Conservation (phyloP, 2,329 filamentous ascomycete genomes). For the Microcyclospora tardicrescens region DNA sequence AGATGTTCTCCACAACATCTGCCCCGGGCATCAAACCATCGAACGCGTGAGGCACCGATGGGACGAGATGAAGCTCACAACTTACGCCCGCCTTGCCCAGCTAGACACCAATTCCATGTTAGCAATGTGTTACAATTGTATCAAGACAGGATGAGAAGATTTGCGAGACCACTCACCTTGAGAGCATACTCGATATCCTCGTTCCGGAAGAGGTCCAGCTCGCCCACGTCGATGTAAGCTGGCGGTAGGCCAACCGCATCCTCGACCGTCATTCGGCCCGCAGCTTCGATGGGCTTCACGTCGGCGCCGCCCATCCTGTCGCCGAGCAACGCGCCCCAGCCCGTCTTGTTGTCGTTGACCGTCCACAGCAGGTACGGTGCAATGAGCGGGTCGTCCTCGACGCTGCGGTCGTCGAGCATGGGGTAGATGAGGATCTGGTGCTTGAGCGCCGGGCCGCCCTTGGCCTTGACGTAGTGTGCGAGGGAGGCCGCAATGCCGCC, state of each 20-base stretch:
- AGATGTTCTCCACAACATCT: constrained; percentile 2
- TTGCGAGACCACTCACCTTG: constrained; percentile 5
- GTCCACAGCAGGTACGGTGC: constrained; percentile 26
- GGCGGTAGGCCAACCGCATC: constrained; percentile 29
- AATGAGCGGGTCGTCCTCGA: constrained; percentile 21
- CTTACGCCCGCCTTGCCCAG: constrained; percentile 31
- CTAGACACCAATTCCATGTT: neutral
- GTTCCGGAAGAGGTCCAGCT: constrained; percentile 33
- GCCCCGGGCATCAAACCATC: constrained; percentile 17
- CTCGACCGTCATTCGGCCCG: constrained; percentile 21
- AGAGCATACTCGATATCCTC: constrained; percentile 30
- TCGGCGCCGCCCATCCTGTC: constrained; percentile 20
- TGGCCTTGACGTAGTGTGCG: constrained; percentile 24
- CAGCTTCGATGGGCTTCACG: constrained; percentile 26
- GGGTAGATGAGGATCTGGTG: constrained; percentile 35
- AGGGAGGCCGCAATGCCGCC: constrained; percentile 30
- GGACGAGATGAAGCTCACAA: constrained; percentile 33
- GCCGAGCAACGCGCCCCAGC: constrained; percentile 32
- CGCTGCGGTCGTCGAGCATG: constrained; percentile 35
- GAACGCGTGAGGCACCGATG: constrained; percentile 30
- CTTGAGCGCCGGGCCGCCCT: constrained; percentile 17
- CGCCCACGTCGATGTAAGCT: constrained; percentile 33
- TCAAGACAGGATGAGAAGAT: too few relatives aligned
- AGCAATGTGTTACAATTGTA: too few relatives aligned
- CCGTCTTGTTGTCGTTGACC: constrained; percentile 27